Conservation (phyloP, 352 stramenopile genomes). For the Globisporangium middletonii region DNA sequence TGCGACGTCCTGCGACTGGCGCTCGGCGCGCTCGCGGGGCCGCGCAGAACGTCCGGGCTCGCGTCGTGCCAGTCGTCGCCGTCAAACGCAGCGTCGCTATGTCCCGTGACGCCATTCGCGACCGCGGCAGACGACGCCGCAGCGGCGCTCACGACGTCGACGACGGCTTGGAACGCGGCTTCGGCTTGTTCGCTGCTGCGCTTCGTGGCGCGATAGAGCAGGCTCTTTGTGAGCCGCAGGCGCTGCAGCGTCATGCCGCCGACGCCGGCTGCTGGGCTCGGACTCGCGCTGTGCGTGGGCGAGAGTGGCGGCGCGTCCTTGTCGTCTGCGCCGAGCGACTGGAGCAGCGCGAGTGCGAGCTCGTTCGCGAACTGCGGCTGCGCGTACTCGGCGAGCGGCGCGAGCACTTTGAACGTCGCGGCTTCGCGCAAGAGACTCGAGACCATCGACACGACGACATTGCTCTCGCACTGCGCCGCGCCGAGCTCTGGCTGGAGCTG, state of each 20-base stretch:
- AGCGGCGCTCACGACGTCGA: slow-evolving; percentile 50
- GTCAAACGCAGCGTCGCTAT: slow-evolving; percentile 34
- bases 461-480: slow-evolving; percentile 32
- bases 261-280: not conserved
- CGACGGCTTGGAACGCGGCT: slow-evolving; percentile 62
- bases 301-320: slow-evolving; percentile 20
- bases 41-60: slow-evolving; percentile 23
- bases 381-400: slow-evolving; percentile 62
- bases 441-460: slow-evolving; percentile 62
- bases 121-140: slow-evolving; percentile 21
- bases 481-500: slow-evolving; percentile 64
- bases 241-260: slow-evolving; percentile 43
- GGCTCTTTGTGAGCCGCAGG: slow-evolving; percentile 49
- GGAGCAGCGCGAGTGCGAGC: slow-evolving; percentile 38
- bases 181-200: slow-evolving; percentile 62
- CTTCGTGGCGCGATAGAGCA: slow-evolving; percentile 66
- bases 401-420: slow-evolving; percentile 55
- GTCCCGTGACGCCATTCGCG: slow-evolving; percentile 13
- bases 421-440: slow-evolving; percentile 61
- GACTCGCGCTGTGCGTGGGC: slow-evolving; percentile 7
- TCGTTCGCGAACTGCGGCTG: slow-evolving; percentile 69
- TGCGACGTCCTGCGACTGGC: slow-evolving; percentile 20
- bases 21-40: slow-evolving; percentile 5
- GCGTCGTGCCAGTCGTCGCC: slow-evolving; percentile 51
- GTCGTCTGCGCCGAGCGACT: slow-evolving; percentile 18